phyloP scores from a whole-genome alignment of 257 asterid species.

The Rhazya stricta region DNA sequence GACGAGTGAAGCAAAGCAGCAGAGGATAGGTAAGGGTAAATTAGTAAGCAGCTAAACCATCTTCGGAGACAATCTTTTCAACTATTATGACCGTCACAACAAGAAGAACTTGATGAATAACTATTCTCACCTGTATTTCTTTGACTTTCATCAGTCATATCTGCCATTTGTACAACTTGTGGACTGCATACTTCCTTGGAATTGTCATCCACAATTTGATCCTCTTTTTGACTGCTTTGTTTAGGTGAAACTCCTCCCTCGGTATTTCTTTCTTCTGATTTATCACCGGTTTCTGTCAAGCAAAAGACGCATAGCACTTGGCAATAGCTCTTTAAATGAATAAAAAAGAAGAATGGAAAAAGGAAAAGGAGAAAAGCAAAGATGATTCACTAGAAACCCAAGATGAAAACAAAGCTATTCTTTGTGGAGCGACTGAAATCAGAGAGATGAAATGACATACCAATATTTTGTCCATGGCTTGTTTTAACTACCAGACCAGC shows the following conservation, averaged over 20 bases:
- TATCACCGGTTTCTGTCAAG: slow-evolving; percentile 26
- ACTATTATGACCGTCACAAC: neutral
- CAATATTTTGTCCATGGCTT: slow-evolving; percentile 8
- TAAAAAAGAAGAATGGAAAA: neutral
- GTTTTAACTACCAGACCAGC: slow-evolving; percentile 8
- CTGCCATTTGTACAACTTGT: slow-evolving; percentile 12
- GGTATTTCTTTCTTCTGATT: slow-evolving; percentile 20
- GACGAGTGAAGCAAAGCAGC: neutral
- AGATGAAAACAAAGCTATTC: neutral
- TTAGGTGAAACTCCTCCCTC: slow-evolving; percentile 9
- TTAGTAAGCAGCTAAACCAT: neutral
- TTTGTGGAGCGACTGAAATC: neutral
- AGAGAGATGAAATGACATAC: slow-evolving; percentile 17
- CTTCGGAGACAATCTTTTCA: neutral
- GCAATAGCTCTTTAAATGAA: neutral
- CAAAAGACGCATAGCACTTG: slow-evolving; percentile 12
- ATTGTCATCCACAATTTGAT: slow-evolving; percentile 4
- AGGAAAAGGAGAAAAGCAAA: neutral
- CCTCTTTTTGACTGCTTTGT: slow-evolving; percentile 19
- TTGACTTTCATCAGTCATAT: slow-evolving; percentile 19
- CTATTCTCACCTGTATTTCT: slow-evolving; percentile 32
- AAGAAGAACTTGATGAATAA: neutral
- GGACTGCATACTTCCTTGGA: slow-evolving; percentile 24
- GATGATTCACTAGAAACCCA: neutral
- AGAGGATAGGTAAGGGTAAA: neutral